These are phyloP conservation scores for Miscanthus lutarioriparius DNA, from an alignment of 176 grass and related monocot genomes.

Conservation along the genomic window DNA sequence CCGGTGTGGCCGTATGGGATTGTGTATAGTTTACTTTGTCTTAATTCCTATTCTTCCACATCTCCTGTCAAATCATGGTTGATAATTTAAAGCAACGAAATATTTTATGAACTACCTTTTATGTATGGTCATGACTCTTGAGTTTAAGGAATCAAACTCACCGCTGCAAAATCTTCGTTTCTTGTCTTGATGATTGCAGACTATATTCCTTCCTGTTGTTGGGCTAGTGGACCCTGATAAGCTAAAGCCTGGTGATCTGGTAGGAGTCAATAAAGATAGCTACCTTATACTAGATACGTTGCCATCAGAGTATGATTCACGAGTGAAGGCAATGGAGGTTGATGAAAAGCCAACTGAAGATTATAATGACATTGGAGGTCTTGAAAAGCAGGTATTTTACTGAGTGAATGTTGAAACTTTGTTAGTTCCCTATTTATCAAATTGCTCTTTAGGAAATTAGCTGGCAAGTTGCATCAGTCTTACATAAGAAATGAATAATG, in stretches of 20 bases:
- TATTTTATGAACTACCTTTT: background rate
- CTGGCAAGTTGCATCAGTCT: background rate
- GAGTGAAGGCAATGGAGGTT: conserved; percentile 89
- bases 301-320: conserved; percentile 86
- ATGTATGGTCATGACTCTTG: background rate
- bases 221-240: conserved; percentile 87
- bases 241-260: conserved; percentile 85
- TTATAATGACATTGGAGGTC: conserved; percentile 95
- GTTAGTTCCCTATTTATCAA: background rate
- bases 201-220: conserved; percentile 87
- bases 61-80: background rate
- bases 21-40: too few relatives aligned
- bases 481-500: background rate
- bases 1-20: background rate
- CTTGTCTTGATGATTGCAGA: conserved; percentile 39
- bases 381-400: conserved; percentile 77
- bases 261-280: conserved; percentile 89
- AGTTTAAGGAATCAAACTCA: background rate
- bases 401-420: background rate
- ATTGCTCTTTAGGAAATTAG: background rate
- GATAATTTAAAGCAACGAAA: background rate
- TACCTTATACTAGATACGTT: conserved; percentile 87
- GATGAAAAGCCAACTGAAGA: conserved; percentile 94
- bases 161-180: background rate
- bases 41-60: background rate